These are phyloP conservation scores for Fusarium albidum DNA, from an alignment of 2,329 filamentous ascomycete species.

Conservation along the genomic window DNA sequence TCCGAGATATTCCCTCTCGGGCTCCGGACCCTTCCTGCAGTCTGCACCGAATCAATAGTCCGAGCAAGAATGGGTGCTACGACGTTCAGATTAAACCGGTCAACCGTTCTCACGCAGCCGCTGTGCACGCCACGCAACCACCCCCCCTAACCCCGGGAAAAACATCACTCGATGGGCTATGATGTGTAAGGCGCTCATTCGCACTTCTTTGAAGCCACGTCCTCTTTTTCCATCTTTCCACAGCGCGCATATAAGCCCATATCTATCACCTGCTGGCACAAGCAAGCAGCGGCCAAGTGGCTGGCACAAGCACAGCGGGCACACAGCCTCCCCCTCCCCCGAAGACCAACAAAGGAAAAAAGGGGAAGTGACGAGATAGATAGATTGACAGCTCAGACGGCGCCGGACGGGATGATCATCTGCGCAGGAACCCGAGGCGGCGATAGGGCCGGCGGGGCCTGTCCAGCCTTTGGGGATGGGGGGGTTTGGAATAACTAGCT, in stretches of 20 bases:
- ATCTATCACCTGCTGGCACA: background rate
- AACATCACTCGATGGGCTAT: slow-evolving; percentile 17
- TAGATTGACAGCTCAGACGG: slow-evolving; percentile 39
- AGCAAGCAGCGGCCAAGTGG: slow-evolving; percentile 32
- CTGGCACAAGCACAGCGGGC: slow-evolving; percentile 11
- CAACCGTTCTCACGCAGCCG: background rate
- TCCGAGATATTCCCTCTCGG: too few species aligned
- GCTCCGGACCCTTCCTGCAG: slow-evolving; percentile 24
- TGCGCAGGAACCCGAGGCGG: slow-evolving; percentile 43
- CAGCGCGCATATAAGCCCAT: slow-evolving; percentile 22
- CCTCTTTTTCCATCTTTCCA: background rate
- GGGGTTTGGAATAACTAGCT: slow-evolving; percentile 10
- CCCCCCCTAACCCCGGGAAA: background rate
- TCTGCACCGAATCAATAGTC: slow-evolving; percentile 23
- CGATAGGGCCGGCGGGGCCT: slow-evolving; percentile 34
- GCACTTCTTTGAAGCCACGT: slow-evolving; percentile 6
- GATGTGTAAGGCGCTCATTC: slow-evolving; percentile 36
- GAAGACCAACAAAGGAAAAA: background rate
- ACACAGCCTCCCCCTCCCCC: too few species aligned
- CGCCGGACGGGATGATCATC: slow-evolving; percentile 41
- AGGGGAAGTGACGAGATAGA: slow-evolving; percentile 2
- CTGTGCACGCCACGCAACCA: slow-evolving; percentile 11
- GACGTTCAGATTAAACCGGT: slow-evolving; percentile 7
- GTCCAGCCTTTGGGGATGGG: slow-evolving; percentile 13
- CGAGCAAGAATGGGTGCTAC: slow-evolving; percentile 1